These are phyloP conservation scores for Camellia sinensis DNA, from an alignment of 148 eudicot genomes.

Conservation along the genomic window DNA sequence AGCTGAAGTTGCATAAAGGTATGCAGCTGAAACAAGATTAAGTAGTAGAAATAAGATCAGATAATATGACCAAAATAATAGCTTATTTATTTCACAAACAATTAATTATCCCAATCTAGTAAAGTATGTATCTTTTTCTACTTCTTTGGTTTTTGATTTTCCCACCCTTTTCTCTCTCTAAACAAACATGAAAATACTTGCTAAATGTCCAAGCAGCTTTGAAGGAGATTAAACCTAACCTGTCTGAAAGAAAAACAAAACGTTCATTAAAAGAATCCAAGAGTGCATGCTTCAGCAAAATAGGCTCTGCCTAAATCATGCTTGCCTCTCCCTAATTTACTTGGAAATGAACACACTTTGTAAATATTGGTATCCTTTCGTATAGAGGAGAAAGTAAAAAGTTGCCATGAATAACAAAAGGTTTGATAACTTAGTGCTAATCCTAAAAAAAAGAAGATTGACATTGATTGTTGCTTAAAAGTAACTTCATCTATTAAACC, in stretches of 20 bases:
- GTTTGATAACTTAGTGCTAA: too few species aligned
- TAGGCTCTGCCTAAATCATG: conserved; percentile 27
- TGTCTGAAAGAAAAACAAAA: conserved; percentile 29
- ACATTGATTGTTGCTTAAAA: too few species aligned
- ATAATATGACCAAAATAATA: neutral
- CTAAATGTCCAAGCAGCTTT: neutral
- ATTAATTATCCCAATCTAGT: neutral
- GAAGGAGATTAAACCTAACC: conserved; percentile 10
- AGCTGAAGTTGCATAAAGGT: neutral
- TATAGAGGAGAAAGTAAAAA: too few species aligned
- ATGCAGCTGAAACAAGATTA: conserved; percentile 28
- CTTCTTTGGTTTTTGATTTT: neutral
- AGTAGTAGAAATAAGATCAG: conserved; percentile 4
- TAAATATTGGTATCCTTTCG: neutral
- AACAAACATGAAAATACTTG: neutral
- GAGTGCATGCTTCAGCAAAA: conserved; percentile 24
- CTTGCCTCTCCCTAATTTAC: conserved; percentile 30
- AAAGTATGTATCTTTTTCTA: neutral
- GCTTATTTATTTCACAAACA: neutral
- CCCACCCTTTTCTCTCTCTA: neutral
- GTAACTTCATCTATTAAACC: too few species aligned
- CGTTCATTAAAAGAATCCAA: conserved; percentile 19
- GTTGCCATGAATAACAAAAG: too few species aligned
- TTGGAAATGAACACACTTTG: conserved; percentile 15
- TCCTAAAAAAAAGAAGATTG: too few species aligned